Evolutionary conservation across 495 filamentous ascomycete genomes (phyloP), one percentile per base, ranked within the genome.

Genomic region (Immersiella caudata): DNA sequence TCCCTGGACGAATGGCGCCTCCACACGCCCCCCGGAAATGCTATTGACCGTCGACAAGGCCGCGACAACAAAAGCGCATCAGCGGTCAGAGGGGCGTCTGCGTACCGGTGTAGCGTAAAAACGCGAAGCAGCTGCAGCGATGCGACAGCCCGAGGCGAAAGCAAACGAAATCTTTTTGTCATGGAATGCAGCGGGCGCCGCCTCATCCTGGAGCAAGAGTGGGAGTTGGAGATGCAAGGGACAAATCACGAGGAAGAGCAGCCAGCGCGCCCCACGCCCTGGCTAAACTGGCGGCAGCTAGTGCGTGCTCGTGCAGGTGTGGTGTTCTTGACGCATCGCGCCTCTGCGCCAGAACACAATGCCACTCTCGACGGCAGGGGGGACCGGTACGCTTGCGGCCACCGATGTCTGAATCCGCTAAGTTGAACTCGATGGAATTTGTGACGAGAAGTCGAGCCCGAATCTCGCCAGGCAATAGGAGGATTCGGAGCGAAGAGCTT

Each of bases 181-280:
- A 79, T 79, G 66, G 66, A 70, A 75, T 76, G 73, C 68, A 71
- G 62, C 59, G 52, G 29, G 56, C 57, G 67, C 59, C 52, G 63
- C 65, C 65, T 64, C 70, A 68, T 74, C 65, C 70, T 73, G 69
- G 66, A 46, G 57, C 50, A 62, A 67, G 73, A 69, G 74, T 75
- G 74, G 75, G 76, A 77, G 75, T 68, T 71, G 69, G 56, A 36
- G 64, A 71, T 74, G 76, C 67, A 66, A 69, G 70, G 74, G 61
- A 72, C 76, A 79, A 77, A 79, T 79, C 76, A 79, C 68, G 70
- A 65, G 58, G 40, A 64, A 65, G 67, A 18, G 59, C 67, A 59
- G 36, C 26, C 49, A 61, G 26, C 26, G 66, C 65, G 70, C 71
- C 75, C 75, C 75, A 77, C 76, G 73, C 70, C 64, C 62, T 64